A percentile compares a stretch with the other conserved stretches of the same genome.
These are phyloP conservation scores for Spencermartinsiella europaea DNA, from an alignment of 805 yeast species.

Conservation along the genomic window DNA sequence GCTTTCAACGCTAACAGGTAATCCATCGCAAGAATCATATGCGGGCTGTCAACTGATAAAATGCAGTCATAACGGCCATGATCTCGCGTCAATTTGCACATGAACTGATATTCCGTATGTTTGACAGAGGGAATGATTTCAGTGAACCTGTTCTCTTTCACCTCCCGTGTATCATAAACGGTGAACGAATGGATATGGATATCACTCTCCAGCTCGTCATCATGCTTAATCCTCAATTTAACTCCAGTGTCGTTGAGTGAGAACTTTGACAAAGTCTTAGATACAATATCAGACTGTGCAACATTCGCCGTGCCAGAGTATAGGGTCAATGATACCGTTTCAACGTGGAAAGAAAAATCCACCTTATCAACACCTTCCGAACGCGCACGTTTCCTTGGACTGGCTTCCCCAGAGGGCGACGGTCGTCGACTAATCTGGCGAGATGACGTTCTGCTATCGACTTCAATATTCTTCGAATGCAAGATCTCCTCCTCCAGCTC, in stretches of 20 bases:
- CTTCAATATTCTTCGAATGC: conserved; percentile 16
- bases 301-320: conserved; percentile 25
- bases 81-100: conserved; percentile 40
- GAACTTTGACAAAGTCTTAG: conserved; percentile 45
- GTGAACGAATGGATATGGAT: conserved; percentile 66
- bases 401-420: background rate
- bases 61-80: conserved; percentile 46
- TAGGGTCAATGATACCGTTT: conserved; percentile 53
- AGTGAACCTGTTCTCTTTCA: conserved; percentile 62
- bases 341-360: conserved; percentile 52
- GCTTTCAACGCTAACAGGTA: conserved; percentile 70
- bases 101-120: conserved; percentile 65
- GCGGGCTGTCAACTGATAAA: conserved; percentile 73
- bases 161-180: conserved; percentile 65
- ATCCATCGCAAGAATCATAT: conserved; percentile 76
- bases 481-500: conserved; percentile 24
- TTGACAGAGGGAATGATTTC: conserved; percentile 71
- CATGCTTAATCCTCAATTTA: conserved; percentile 45
- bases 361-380: conserved; percentile 15
- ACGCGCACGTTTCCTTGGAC: background rate
- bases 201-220: conserved; percentile 54
- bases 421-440: background rate
- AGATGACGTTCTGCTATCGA: background rate
- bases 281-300: conserved; percentile 24
- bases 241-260: conserved; percentile 56